Conservation (phyloP, 176 grass and related monocot genomes). For the Carex cristatella region DNA sequence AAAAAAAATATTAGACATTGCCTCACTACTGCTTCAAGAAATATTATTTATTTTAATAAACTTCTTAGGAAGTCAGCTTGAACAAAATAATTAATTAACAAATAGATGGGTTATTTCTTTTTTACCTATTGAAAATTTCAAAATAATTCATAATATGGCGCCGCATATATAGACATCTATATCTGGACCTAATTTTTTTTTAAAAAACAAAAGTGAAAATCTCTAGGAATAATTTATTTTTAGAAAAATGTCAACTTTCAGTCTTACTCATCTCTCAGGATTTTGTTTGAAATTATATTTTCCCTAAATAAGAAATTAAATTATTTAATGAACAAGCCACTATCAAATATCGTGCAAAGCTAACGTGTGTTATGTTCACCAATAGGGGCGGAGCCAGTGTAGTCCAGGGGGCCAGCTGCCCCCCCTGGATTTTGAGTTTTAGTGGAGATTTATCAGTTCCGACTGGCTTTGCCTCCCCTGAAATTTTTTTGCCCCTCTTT, state of each 20-base stretch:
- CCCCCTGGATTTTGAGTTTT: no score
- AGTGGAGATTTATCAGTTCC: no score
- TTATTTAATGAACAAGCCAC: background rate
- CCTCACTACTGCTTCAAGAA: background rate
- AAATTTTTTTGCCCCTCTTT: no score
- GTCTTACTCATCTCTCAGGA: background rate
- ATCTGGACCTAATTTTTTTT: background rate
- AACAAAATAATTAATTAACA: background rate
- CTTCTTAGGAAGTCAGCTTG: background rate
- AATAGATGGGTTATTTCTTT: background rate
- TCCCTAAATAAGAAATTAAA: background rate
- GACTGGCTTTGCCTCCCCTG: no score
- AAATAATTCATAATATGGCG: background rate
- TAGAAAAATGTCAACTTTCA: background rate
- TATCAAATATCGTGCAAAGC: no score
- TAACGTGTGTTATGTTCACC: no score
- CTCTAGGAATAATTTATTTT: background rate
- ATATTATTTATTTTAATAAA: background rate
- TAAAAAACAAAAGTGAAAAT: background rate
- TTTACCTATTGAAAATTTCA: background rate
- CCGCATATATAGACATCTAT: background rate
- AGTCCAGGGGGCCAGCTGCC: no score
- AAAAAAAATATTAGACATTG: background rate
- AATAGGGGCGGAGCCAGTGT: no score
- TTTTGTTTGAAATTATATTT: background rate